Evolutionary conservation across 164 flowering plant species (phyloP), one percentile per base, ranked within the genome.

Genomic region (Tetrastigma voinierianum): DNA sequence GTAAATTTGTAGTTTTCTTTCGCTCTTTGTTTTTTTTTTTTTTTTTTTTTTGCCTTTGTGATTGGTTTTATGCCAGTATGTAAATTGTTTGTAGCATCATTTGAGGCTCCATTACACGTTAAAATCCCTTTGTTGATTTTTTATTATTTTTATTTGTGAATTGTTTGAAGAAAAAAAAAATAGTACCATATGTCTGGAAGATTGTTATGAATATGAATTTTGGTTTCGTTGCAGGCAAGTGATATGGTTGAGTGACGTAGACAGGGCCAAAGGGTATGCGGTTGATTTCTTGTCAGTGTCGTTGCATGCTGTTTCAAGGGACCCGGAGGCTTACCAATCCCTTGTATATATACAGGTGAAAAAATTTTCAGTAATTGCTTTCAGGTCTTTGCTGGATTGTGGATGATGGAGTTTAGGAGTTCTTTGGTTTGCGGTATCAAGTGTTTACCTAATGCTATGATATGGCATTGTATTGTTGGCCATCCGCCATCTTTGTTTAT

Each of bases 291-390:
- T 87, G 67, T 88, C 94, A 1, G 43, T 95, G 32, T 84, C 98
- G 9, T 86, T 95, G 53, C 99, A 95, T 47, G 99, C 99, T 0
- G 84, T 88, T 16, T 95, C 97, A 1, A 84, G 85, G 63, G 99
- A 95, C 40, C 93, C 96, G 0, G 91, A 89, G 71, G 87, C 97
- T 32, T 95, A 88, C 46, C 67, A 89, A 0, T 82, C 25, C 99
- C 99, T 74, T 92, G 99, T 67, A 82, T 95, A 25, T 95, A 95
- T 43, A 56, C 99, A 90, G 94, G 99, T 87, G 58, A 9, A 2
- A 14, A 19, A 15, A 11, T 48, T 51, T 0, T 32, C 0, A 32
- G 6, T 32, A 3, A 32, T 32, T 32, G 40, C 6, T 32, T 32
- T 32, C 40, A 32, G 40, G 40, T 32, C 40, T 32, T 32, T 32